phyloP scores from a whole-genome alignment of 2,329 filamentous ascomycete species.

The Fusarium poae region DNA sequence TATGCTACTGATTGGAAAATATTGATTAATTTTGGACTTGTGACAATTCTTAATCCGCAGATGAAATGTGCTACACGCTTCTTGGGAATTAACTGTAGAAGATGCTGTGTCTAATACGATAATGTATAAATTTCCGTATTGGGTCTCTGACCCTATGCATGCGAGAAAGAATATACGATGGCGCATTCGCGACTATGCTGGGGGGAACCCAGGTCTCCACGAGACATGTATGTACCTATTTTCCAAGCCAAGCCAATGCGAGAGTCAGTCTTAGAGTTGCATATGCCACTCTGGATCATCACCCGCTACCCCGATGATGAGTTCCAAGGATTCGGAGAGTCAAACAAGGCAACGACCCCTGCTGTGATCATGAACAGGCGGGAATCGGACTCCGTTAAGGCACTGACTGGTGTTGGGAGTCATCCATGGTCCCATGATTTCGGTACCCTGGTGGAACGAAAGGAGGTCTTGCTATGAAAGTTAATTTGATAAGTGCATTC shows the following conservation, averaged over 20 bases:
- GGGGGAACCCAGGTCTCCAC: background rate
- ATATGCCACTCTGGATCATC: conserved; percentile 17
- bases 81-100: background rate
- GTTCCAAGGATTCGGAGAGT: conserved; percentile 11
- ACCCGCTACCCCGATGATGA: conserved; percentile 20
- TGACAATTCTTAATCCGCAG: conserved; percentile 11
- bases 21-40: conserved; percentile 20
- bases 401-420: conserved; percentile 15
- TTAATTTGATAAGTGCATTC: conserved; percentile 5
- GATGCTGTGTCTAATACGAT: conserved; percentile 17
- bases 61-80: conserved; percentile 9
- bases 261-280: conserved; percentile 1
- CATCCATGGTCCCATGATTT: conserved; percentile 11
- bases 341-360: conserved; percentile 32
- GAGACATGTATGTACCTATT: conserved; percentile 1
- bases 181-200: conserved; percentile 1
- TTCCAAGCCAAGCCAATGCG: conserved; percentile 1
- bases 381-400: conserved; percentile 5
- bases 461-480: background rate
- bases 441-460: conserved; percentile 21
- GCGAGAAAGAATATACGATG: conserved; percentile 1
- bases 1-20: conserved; percentile 13
- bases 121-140: background rate
- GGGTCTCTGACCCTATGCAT: background rate
- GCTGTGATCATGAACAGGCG: conserved; percentile 15